Percentiles rank a stretch among this genome's conserved stretches.
Conservation (phyloP, 805 yeast genomes). For the Nakazawaea pomicola region DNA sequence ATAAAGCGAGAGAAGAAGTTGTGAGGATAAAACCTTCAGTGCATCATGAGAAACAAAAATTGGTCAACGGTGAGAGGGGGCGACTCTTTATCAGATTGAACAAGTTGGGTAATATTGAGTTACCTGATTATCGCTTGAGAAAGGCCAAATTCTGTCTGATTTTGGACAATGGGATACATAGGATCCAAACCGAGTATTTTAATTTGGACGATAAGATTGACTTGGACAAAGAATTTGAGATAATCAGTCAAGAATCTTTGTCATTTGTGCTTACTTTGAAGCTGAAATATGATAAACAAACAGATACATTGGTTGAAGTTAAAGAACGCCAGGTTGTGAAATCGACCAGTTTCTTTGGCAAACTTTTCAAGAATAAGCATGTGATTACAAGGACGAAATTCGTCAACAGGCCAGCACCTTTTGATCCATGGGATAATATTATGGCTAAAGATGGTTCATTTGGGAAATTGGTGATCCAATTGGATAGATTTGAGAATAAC, state of each 20-base stretch:
- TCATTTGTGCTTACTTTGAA: constrained; percentile 70
- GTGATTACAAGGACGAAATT: constrained; percentile 44
- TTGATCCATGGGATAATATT: constrained; percentile 56
- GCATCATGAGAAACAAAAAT: neutral
- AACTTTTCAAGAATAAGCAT: constrained; percentile 34
- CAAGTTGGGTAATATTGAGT: constrained; percentile 37
- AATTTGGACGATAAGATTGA: constrained; percentile 27
- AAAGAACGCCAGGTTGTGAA: constrained; percentile 40
- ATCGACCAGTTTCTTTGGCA: constrained; percentile 25
- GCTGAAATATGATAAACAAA: constrained; percentile 48
- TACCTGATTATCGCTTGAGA: constrained; percentile 41
- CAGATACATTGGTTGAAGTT: constrained; percentile 53
- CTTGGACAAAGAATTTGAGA: constrained; percentile 74
- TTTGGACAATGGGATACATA: constrained; percentile 79
- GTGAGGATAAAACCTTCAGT: too few relatives aligned
- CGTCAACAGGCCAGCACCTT: constrained; percentile 41
- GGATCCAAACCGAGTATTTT: constrained; percentile 54
- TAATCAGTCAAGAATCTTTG: constrained; percentile 43
- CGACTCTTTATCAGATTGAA: constrained; percentile 47
- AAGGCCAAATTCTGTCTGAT: constrained; percentile 47
- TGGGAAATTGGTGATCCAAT: constrained; percentile 69
- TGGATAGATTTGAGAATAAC: constrained; percentile 50
- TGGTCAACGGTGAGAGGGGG: constrained; percentile 36
- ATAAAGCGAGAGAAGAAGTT: too few relatives aligned
- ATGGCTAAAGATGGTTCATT: constrained; percentile 88